Conservation (phyloP, 2,329 filamentous ascomycete genomes). For the Venturia aucupariae region DNA sequence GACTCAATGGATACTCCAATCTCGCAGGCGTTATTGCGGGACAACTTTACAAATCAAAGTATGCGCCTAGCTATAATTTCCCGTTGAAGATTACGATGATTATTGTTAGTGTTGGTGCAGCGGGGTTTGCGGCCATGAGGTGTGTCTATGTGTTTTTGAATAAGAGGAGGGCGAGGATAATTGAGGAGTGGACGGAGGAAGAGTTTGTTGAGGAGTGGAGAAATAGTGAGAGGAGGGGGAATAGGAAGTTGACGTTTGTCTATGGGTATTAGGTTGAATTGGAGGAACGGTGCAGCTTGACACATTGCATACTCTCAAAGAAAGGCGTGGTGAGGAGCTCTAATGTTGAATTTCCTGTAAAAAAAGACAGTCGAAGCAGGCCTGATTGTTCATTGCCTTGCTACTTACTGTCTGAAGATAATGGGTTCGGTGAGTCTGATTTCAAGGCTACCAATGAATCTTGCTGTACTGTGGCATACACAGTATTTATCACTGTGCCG, state of each 20-base stretch:
- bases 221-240: slow-evolving; percentile 24
- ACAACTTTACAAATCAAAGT: slow-evolving; percentile 35
- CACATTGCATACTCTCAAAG: too few relatives aligned
- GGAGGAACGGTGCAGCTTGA: too few relatives aligned
- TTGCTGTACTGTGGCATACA: too few relatives aligned
- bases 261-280: slow-evolving; percentile 27
- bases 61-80: slow-evolving; percentile 32
- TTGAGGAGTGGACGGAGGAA: slow-evolving; percentile 27
- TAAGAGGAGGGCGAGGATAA: slow-evolving; percentile 22
- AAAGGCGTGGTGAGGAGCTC: too few relatives aligned
- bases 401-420: too few relatives aligned
- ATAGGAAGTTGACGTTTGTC: slow-evolving; percentile 38
- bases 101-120: slow-evolving; percentile 29
- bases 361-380: too few relatives aligned
- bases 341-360: too few relatives aligned
- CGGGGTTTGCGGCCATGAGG: slow-evolving; percentile 33
- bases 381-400: too few relatives aligned
- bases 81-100: slow-evolving; percentile 35
- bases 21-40: slow-evolving; percentile 37
- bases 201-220: slow-evolving; percentile 30
- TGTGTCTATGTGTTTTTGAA: slow-evolving; percentile 31
- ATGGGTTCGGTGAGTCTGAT: too few relatives aligned
- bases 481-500: too few relatives aligned
- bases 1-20: slow-evolving; percentile 44
- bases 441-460: too few relatives aligned